Evolutionary conservation across 2,329 filamentous ascomycete species (phyloP), one percentile per base, ranked within the genome.

Genomic region (Ceratocystis eucalypticola): DNA sequence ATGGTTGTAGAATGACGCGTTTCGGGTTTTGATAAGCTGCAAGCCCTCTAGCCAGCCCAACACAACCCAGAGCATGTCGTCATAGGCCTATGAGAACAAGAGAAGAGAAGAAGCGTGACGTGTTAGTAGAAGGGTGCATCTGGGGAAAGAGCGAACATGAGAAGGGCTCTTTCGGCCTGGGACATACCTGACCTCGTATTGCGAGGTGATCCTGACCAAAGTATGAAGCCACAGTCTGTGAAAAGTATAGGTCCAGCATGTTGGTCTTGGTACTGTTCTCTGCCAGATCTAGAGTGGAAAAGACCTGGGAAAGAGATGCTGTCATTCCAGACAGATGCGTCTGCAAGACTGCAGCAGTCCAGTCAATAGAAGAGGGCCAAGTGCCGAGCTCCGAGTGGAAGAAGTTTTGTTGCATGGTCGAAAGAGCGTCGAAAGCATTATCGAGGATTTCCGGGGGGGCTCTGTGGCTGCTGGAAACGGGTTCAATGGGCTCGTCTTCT

Each of bases 1-100:
- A 50, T 63, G 69, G 8, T 75, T 74, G 71, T 87, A 88, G 73
- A 89, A 85, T 20, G 84, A 73, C 1, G 78, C 75, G 1, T 83
- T 84, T 72, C 95, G 90, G n/a, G 81, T 77, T 41, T 84, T 77
- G 64, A 93, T 83, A 72, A 96, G 91, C 70, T 88, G 86, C 69
- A 91, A 82, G 62, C 84, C 84, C 73, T 96, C 90, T 64, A 96
- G 78, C 92, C 93, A 96, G 69, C 88, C 90, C 46, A 97, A 80
- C 1, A 95, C 91, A 0, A 96, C 91, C 93, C 93, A 97, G 2
- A 96, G 82, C 77, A 96, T 96, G 74, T 97, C 93, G 73, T 96
- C 93, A 73, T 87, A 96, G 0, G 93, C 93, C 78, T 94, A 80
- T 1, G 5, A 12, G 30, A 8, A 62, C 57, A 41, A 15, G 37